These are phyloP conservation scores for Dichomitus squalens DNA, from an alignment of 1,284 basidiomycete species.

Conservation along the genomic window DNA sequence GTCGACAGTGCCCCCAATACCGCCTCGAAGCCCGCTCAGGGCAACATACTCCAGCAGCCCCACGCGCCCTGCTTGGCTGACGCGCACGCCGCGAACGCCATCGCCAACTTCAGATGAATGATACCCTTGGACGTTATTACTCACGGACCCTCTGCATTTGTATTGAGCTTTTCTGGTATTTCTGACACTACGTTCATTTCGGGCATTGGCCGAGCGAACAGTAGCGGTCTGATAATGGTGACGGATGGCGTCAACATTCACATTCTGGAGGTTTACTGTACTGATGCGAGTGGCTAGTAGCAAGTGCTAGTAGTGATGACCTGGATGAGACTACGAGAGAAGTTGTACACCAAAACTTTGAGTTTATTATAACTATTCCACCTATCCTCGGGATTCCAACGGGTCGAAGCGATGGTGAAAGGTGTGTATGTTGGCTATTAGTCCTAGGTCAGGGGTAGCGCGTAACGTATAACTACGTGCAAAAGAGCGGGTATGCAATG, in stretches of 20 bases:
- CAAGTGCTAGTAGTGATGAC: background rate
- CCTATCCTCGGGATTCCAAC: constrained; percentile 17
- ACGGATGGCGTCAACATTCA: background rate
- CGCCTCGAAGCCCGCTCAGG: constrained; percentile 23
- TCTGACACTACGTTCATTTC: background rate
- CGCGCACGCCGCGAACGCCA: constrained; percentile 18
- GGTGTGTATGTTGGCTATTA: constrained; percentile 12
- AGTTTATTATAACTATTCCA: constrained; percentile 9
- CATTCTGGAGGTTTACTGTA: background rate
- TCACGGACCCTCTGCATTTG: background rate
- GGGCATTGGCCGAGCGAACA: background rate
- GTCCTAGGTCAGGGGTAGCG: constrained; percentile 19
- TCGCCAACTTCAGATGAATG: background rate
- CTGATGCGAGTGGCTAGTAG: background rate
- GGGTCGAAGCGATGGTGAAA: constrained; percentile 15
- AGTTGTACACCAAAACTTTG: constrained; percentile 18
- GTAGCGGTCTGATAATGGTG: background rate
- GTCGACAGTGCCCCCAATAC: constrained; percentile 17
- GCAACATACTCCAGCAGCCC: constrained; percentile 1
- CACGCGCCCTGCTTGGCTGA: constrained; percentile 19
- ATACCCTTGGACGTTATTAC: background rate
- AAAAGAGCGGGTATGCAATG: constrained; percentile 9
- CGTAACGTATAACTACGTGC: constrained; percentile 16
- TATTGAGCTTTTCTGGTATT: background rate
- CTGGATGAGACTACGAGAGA: background rate